Base-by-base conservation (phyloP, 2,329 filamentous ascomycete genomes). In the Lachnellula hyalina region DNA sequence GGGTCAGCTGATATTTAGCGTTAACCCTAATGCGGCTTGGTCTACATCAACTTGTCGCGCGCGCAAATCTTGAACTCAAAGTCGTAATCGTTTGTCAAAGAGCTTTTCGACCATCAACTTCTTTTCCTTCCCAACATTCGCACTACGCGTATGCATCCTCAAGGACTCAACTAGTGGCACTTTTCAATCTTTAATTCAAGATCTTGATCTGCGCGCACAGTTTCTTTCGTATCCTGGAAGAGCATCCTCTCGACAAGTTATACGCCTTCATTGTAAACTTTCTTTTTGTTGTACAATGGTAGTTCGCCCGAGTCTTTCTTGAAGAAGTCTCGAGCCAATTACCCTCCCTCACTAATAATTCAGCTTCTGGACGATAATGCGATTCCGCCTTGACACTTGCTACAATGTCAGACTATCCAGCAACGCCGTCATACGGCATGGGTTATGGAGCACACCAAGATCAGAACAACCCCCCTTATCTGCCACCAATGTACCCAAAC, bases 361-460 rank as follows among this genome's bases (percentile, higher is more conserved):
- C 45, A 45, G 21, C 32, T 9, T 41, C 17, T 32, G 19, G 28
- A 47, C 25, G 44, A 53, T 50, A 58, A 64, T 65, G 61, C 61
- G 49, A 56, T 49, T 58, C 47, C 47, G 38, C 41, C 41, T 51
- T 35, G 21, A 46, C 44, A 42, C 21, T 47, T 59, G 36, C 54
- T 53, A 67, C 51, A 49, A 79, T 79, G 77, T 74, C 76, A 49
- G 72, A 75, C 56, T 76, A 79, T 67, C 74, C 74, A 53, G 67
- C 70, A 56, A 71, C 71, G 45, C 72, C 75, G 40, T 67, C 73
- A 15, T 77, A 74, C 61, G 73, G 73, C 56, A 69, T 60, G 40
- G 57, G 51, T 41, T 67, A 64, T 60, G 60, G 61, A 14, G 48
- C 54, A 51, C 28, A 32, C 28, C 63, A 57, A 59, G 61, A 63